Evolutionary conservation across 345 rosid species (phyloP).

Genomic region (Theobroma cacao): DNA sequence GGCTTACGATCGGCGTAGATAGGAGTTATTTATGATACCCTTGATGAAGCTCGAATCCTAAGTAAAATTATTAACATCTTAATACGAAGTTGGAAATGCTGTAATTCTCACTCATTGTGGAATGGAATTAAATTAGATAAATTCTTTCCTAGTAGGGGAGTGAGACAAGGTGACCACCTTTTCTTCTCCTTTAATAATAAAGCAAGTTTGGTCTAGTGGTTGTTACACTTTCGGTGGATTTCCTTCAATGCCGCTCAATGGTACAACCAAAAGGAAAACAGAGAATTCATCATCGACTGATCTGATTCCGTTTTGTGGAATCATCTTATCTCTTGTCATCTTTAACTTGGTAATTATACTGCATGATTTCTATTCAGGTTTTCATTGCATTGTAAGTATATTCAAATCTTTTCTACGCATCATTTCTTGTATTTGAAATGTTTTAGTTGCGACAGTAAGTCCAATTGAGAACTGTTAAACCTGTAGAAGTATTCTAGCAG

Average conservation of each 20-base stretch:
- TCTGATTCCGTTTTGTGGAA: not conserved
- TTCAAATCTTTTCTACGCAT: slow-evolving; percentile 11
- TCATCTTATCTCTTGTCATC: slow-evolving; percentile 21
- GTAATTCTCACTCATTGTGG: too few relatives aligned
- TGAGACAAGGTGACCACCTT: too few relatives aligned
- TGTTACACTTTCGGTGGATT: not conserved
- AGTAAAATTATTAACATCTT: too few relatives aligned
- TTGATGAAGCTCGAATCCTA: too few relatives aligned
- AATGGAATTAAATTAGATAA: too few relatives aligned
- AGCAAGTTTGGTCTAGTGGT: not conserved
- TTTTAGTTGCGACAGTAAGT: not conserved
- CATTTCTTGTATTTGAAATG: not conserved
- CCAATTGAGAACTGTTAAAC: not conserved
- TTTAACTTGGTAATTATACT: slow-evolving; percentile 26
- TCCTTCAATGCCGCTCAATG: not conserved
- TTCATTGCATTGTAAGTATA: slow-evolving; percentile 1
- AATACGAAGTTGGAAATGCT: too few relatives aligned
- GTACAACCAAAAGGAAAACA: not conserved
- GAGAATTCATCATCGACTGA: not conserved
- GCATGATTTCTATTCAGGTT: slow-evolving; percentile 24
- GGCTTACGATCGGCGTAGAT: too few relatives aligned
- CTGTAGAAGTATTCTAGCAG: too few relatives aligned
- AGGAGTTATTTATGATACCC: too few relatives aligned
- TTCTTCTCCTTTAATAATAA: too few relatives aligned
- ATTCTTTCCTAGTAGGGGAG: too few relatives aligned